These are phyloP conservation scores for Dillenia turbinata DNA, from an alignment of 164 flowering plant species.

Conservation along the genomic window DNA sequence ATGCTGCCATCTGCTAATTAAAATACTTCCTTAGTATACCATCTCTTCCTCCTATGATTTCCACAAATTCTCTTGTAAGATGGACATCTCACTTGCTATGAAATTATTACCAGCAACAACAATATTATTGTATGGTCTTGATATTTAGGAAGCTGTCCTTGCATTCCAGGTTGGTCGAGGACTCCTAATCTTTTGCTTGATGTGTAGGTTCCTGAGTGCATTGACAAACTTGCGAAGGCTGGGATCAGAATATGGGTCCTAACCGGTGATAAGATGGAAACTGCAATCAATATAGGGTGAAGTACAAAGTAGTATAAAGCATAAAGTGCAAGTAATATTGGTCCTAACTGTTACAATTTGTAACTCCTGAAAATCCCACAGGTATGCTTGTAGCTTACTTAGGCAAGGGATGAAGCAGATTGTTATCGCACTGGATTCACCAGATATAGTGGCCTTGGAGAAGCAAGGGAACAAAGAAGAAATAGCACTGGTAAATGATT, in stretches of 20 bases:
- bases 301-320: slow-evolving; percentile 61
- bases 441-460: slow-evolving; percentile 52
- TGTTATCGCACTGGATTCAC: slow-evolving; percentile 59
- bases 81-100: too few species aligned
- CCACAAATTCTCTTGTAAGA: too few species aligned
- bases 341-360: slow-evolving; percentile 33
- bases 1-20: too few species aligned
- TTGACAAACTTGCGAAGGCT: slow-evolving; percentile 71
- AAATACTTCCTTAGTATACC: too few species aligned
- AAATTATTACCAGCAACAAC: too few species aligned
- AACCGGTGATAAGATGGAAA: slow-evolving; percentile 92
- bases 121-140: too few species aligned
- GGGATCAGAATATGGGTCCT: slow-evolving; percentile 85
- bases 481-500: slow-evolving; percentile 49
- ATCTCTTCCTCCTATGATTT: too few species aligned
- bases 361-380: slow-evolving; percentile 23
- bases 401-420: slow-evolving; percentile 74
- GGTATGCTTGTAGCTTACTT: slow-evolving; percentile 81
- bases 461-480: slow-evolving; percentile 66
- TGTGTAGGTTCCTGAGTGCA: slow-evolving; percentile 84
- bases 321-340: slow-evolving; percentile 91
- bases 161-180: neutral
- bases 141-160: neutral
- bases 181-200: neutral
- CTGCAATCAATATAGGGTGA: slow-evolving; percentile 91